Evolutionary conservation across 225 moss, liverwort and hornwort genomes (phyloP), one percentile per base, ranked within the genome.

Genomic region (Sphagnum contortum): DNA sequence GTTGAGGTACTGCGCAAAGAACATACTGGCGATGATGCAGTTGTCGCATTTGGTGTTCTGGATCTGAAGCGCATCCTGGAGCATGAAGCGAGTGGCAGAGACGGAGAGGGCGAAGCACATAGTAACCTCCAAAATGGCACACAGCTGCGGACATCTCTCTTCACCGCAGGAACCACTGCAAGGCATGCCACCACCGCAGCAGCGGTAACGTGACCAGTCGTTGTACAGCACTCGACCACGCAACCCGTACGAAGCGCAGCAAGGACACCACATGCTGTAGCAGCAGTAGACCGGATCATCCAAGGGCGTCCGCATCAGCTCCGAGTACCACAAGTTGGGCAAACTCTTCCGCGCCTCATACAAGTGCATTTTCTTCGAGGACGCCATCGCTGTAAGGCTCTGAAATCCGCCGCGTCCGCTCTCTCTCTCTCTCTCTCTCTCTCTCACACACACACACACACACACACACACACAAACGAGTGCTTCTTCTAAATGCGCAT

Each of bases 11-110:
- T 91, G 89, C 64, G 88, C 79, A 48, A 73, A 49, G 64, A 94
- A 67, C 91, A 94, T 91, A 49, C 56, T 67, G 9, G 91, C 88
- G 65, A 94, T 89, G 44, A 94, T 94, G 79, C 91, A 94, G 69
- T 94, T 94, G 56, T 94, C 94, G 29, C 94, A 94, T 71, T 88
- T 80, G 0, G 94, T 94, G 61, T 94, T 94, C 71, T 91, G 91
- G 68, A 94, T 72, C 67, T 85, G 89, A 47, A 89, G 71, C 50
- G 83, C 87, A 70, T 94, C 94, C 73, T 94, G 94, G 5, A 94
- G 9, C 83, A 81, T 86, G 68, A 88, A 94, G 14, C 94, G 80
- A 59, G 91, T 91, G 11, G 89, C 61, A 6, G 89, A 71, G 8
- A 94, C 94, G 12, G 94, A 91, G 63, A 72, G 63, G 7, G 76